Evolutionary conservation across 768 basidiomycete genomes (phyloP).

Genomic region (Hericium alpestre): DNA sequence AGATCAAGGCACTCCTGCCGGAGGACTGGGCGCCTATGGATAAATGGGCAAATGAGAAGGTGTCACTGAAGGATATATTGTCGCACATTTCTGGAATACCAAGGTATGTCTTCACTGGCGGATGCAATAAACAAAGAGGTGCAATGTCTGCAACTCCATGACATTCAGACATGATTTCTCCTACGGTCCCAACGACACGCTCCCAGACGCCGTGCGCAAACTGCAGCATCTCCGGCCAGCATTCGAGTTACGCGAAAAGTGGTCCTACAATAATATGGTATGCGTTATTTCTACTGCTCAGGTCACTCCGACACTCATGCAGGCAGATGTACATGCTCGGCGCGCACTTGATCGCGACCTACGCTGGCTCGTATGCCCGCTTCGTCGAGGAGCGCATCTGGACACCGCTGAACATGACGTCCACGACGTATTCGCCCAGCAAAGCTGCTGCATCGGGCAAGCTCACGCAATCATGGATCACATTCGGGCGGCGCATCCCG

Average conservation of each 20-base stretch:
- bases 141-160: neutral
- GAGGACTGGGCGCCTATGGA: slow-evolving; percentile 27
- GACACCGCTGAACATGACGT: slow-evolving; percentile 27
- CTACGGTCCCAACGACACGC: slow-evolving; percentile 1
- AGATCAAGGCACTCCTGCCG: slow-evolving; percentile 1
- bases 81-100: slow-evolving; percentile 24
- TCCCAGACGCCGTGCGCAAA: slow-evolving; percentile 7
- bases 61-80: slow-evolving; percentile 22
- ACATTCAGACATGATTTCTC: slow-evolving; percentile 4
- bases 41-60: slow-evolving; percentile 21
- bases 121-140: neutral
- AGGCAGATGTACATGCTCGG: slow-evolving; percentile 29
- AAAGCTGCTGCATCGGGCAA: slow-evolving; percentile 23
- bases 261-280: slow-evolving; percentile 29
- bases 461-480: slow-evolving; percentile 24
- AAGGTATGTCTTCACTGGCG: slow-evolving; percentile 10
- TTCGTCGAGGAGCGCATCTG: slow-evolving; percentile 34
- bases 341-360: slow-evolving; percentile 24
- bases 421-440: slow-evolving; percentile 25
- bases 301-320: neutral
- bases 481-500: slow-evolving; percentile 22
- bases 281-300: neutral
- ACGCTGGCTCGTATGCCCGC: slow-evolving; percentile 23
- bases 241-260: slow-evolving; percentile 27
- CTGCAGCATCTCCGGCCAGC: slow-evolving; percentile 22